Conservation (phyloP, 2,329 filamentous ascomycete genomes). For the Didymella keratinophila region DNA sequence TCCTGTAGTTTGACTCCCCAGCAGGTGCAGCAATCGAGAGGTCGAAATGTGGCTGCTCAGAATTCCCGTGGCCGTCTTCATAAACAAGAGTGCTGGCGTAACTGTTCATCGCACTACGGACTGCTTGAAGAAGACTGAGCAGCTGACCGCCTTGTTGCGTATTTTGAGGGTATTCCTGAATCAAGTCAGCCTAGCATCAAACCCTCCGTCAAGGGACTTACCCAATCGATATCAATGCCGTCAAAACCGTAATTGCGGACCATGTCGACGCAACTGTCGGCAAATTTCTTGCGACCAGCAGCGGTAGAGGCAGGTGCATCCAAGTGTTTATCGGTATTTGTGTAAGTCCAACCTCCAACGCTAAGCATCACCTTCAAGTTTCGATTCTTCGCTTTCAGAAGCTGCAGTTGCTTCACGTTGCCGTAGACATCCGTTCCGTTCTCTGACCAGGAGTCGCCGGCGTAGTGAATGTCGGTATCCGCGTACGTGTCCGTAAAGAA, state of each 20-base stretch:
- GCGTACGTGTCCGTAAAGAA: constrained; percentile 40
- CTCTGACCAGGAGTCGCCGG: constrained; percentile 69
- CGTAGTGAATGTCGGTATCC: constrained; percentile 64
- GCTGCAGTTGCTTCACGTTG: constrained; percentile 76
- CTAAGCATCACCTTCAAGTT: constrained; percentile 82
- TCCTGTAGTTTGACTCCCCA: constrained; percentile 54
- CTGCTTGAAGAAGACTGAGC: constrained; percentile 51
- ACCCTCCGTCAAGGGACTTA: neutral
- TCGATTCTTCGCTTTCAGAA: constrained; percentile 78
- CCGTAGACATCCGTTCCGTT: constrained; percentile 77
- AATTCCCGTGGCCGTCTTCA: constrained; percentile 18
- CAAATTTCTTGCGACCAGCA: constrained; percentile 70
- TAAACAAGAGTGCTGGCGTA: constrained; percentile 49
- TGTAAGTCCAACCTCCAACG: constrained; percentile 84
- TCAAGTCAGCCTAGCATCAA: neutral
- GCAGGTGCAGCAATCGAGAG: constrained; percentile 57
- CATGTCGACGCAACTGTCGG: constrained; percentile 73
- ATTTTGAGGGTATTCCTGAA: constrained; percentile 55
- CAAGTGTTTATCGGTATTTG: constrained; percentile 70
- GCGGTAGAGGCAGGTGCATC: constrained; percentile 69
- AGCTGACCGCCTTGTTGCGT: constrained; percentile 52
- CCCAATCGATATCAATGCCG: constrained; percentile 30
- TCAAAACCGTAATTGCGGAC: constrained; percentile 81
- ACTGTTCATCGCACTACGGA: constrained; percentile 49
- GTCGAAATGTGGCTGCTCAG: constrained; percentile 51